Conservation (phyloP, 352 stramenopile species). For the Thraustochytrium sp. region DNA sequence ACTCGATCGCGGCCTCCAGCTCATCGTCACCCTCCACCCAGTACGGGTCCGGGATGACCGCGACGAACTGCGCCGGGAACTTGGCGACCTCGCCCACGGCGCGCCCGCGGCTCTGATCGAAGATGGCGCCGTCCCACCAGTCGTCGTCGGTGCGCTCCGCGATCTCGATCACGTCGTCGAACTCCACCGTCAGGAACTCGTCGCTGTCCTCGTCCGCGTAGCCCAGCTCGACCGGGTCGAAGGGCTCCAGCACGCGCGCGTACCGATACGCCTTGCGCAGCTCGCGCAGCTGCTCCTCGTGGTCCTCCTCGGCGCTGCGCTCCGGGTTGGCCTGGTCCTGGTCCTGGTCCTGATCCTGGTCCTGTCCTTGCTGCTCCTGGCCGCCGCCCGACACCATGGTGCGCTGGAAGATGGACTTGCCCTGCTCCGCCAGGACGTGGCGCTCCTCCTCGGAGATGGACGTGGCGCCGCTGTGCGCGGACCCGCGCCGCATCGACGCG, state of each 20-base stretch:
- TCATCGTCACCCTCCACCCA: constrained; percentile 25
- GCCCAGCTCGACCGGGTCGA: background rate
- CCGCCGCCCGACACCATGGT: background rate
- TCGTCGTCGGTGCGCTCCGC: background rate
- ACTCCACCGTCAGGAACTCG: background rate
- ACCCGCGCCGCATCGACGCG: background rate
- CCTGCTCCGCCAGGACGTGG: background rate
- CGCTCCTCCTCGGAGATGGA: constrained; percentile 33
- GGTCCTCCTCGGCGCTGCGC: background rate
- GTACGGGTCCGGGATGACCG: constrained; percentile 11
- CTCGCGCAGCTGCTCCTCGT: background rate
- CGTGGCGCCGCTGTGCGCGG: background rate
- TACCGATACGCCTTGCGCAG: constrained; percentile 11
- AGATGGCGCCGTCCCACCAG: constrained; percentile 21
- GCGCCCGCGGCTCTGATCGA: background rate
- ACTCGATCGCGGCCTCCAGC: background rate
- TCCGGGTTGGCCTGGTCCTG: background rate
- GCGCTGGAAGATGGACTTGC: constrained; percentile 12
- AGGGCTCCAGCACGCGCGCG: constrained; percentile 5
- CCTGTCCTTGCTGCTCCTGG: background rate
- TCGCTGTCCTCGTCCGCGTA: background rate
- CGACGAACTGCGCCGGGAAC: constrained; percentile 10
- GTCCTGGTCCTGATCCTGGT: background rate
- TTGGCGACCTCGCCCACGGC: background rate
- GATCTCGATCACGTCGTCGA: constrained; percentile 33